Evolutionary conservation across 176 grass and related monocot genomes (phyloP).

Genomic region (Phoenix dactylifera): DNA sequence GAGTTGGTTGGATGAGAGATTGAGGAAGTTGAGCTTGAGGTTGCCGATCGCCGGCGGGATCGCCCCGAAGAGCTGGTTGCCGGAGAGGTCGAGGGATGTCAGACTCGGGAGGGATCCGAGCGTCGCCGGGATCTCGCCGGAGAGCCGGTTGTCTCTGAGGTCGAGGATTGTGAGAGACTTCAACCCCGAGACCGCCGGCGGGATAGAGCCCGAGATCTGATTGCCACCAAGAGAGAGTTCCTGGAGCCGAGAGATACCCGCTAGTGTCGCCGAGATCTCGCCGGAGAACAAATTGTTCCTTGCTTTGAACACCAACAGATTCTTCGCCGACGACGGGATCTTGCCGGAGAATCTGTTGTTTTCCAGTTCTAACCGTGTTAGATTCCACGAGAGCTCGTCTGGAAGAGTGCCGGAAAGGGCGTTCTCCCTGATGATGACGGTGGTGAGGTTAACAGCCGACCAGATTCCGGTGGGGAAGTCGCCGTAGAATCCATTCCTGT

Average conservation of each 20-base stretch:
- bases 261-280: slow-evolving; percentile 22
- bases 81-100: slow-evolving; percentile 40
- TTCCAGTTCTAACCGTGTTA: slow-evolving; percentile 42
- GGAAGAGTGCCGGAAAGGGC: slow-evolving; percentile 47
- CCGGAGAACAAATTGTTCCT: slow-evolving; percentile 53
- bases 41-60: slow-evolving; percentile 41
- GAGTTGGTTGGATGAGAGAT: slow-evolving; percentile 58
- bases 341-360: slow-evolving; percentile 53
- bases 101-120: slow-evolving; percentile 26
- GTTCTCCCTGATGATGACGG: slow-evolving; percentile 53
- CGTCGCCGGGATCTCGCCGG: slow-evolving; percentile 39
- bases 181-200: slow-evolving; percentile 24
- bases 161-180: slow-evolving; percentile 34
- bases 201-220: slow-evolving; percentile 36
- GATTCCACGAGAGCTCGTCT: slow-evolving; percentile 13
- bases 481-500: slow-evolving; percentile 53
- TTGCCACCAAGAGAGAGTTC: too few species aligned
- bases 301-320: slow-evolving; percentile 28
- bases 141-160: slow-evolving; percentile 40
- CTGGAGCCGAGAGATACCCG: slow-evolving; percentile 14
- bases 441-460: slow-evolving; percentile 25
- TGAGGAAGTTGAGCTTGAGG: slow-evolving; percentile 28
- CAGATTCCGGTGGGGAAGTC: slow-evolving; percentile 42
- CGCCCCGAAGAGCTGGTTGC: slow-evolving; percentile 36
- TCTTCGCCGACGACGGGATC: slow-evolving; percentile 14